phyloP scores from a whole-genome alignment of 768 basidiomycete species.

The Leccinum aurantiacum region DNA sequence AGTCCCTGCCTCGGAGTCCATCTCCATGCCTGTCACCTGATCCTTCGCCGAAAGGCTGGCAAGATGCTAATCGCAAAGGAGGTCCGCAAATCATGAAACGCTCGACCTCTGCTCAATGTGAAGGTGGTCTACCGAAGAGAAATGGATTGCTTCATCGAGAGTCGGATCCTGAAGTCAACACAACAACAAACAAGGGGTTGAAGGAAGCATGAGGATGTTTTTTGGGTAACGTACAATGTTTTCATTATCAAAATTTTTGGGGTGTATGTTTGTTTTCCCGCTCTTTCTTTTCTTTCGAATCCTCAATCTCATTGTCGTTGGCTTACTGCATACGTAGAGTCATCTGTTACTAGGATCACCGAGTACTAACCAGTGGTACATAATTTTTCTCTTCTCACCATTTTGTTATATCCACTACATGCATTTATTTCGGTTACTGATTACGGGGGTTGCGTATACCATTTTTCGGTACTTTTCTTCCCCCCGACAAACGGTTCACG shows the following conservation, averaged over 20 bases:
- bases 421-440: conserved; percentile 16
- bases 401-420: conserved; percentile 25
- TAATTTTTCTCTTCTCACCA: neutral
- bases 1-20: conserved; percentile 8
- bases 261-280: conserved; percentile 6
- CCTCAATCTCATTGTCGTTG: conserved; percentile 3
- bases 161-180: conserved; percentile 30
- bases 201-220: conserved; percentile 22
- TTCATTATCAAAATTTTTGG: conserved; percentile 4
- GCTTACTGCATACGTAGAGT: conserved; percentile 13
- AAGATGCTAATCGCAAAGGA: conserved; percentile 19
- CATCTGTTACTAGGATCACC: conserved; percentile 11
- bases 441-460: conserved; percentile 24
- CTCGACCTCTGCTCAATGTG: conserved; percentile 29
- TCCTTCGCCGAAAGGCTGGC: conserved; percentile 5
- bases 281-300: conserved; percentile 2
- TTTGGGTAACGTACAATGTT: conserved; percentile 17
- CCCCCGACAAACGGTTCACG: neutral
- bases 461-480: conserved; percentile 4
- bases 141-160: conserved; percentile 32
- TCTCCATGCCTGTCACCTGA: conserved; percentile 12
- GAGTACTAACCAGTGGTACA: conserved; percentile 3
- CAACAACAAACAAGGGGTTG: conserved; percentile 22
- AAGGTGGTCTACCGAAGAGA: conserved; percentile 27
- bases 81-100: conserved; percentile 27